Conservation (phyloP, 345 rosid species). For the Odontarrhena argentea region DNA sequence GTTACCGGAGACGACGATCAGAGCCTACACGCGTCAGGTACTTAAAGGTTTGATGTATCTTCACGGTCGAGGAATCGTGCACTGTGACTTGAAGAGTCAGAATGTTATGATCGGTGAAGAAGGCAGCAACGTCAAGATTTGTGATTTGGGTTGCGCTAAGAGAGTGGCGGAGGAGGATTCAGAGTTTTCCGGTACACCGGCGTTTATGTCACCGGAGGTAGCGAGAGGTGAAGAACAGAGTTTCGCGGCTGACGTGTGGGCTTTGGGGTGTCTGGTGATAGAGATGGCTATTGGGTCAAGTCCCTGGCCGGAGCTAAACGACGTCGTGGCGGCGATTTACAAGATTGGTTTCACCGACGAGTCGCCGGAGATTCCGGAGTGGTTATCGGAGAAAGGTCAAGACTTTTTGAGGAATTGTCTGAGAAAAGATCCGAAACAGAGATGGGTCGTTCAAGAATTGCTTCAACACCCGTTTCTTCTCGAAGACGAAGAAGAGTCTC, state of each 20-base stretch:
- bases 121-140: conserved; percentile 50
- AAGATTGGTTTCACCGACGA: conserved; percentile 76
- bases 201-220: conserved; percentile 93
- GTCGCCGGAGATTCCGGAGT: conserved; percentile 62
- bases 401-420: conserved; percentile 74
- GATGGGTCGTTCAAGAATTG: conserved; percentile 66
- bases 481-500: conserved; percentile 27
- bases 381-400: conserved; percentile 60
- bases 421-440: conserved; percentile 56
- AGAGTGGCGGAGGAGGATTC: conserved; percentile 32
- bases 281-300: conserved; percentile 77
- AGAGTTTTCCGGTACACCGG: conserved; percentile 80
- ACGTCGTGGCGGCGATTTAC: conserved; percentile 67
- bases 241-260: conserved; percentile 85
- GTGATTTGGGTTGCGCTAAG: conserved; percentile 84
- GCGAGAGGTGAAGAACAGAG: conserved; percentile 88
- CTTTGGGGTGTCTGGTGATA: conserved; percentile 70
- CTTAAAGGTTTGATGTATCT: conserved; percentile 62
- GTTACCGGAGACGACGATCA: conserved; percentile 54
- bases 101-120: conserved; percentile 62
- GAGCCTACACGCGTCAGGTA: conserved; percentile 49
- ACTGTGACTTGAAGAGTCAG: conserved; percentile 82
- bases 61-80: conserved; percentile 61
- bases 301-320: conserved; percentile 70
- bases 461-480: conserved; percentile 72